Evolutionary conservation across 768 basidiomycete species (phyloP).

Genomic region (Calocera viscosa): DNA sequence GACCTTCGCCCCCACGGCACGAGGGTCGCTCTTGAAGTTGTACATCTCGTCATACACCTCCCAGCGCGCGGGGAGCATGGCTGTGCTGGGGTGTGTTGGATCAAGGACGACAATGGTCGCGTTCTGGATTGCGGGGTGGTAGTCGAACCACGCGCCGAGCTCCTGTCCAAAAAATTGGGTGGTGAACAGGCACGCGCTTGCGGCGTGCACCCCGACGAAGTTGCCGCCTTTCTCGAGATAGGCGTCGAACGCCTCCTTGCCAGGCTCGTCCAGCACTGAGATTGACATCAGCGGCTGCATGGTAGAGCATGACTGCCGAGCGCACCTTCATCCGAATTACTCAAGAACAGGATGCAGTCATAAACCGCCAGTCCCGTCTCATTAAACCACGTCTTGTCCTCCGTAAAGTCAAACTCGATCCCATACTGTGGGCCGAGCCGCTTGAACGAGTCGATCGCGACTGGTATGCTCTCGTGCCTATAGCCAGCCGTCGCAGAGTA

Average conservation of each 20-base stretch:
- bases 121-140: slow-evolving; percentile 52
- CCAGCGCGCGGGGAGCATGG: slow-evolving; percentile 31
- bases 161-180: slow-evolving; percentile 46
- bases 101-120: slow-evolving; percentile 52
- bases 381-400: slow-evolving; percentile 46
- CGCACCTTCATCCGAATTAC: slow-evolving; percentile 55
- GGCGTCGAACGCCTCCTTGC: slow-evolving; percentile 48
- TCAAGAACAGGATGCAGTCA: slow-evolving; percentile 57
- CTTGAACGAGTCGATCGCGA: slow-evolving; percentile 47
- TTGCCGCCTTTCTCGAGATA: slow-evolving; percentile 60
- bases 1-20: slow-evolving; percentile 47
- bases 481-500: slow-evolving; percentile 51
- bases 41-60: slow-evolving; percentile 41
- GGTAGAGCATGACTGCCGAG: slow-evolving; percentile 7
- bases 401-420: slow-evolving; percentile 50
- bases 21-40: slow-evolving; percentile 61
- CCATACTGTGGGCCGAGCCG: slow-evolving; percentile 35
- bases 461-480: slow-evolving; percentile 65
- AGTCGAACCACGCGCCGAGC: slow-evolving; percentile 57
- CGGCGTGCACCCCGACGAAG: slow-evolving; percentile 56
- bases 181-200: slow-evolving; percentile 47
- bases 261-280: slow-evolving; percentile 46
- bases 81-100: slow-evolving; percentile 48
- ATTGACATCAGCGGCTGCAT: too few relatives aligned
- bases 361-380: slow-evolving; percentile 42